These are phyloP conservation scores for Pleurostoma richardsiae DNA, from an alignment of 2,329 filamentous ascomycete species.

Conservation along the genomic window DNA sequence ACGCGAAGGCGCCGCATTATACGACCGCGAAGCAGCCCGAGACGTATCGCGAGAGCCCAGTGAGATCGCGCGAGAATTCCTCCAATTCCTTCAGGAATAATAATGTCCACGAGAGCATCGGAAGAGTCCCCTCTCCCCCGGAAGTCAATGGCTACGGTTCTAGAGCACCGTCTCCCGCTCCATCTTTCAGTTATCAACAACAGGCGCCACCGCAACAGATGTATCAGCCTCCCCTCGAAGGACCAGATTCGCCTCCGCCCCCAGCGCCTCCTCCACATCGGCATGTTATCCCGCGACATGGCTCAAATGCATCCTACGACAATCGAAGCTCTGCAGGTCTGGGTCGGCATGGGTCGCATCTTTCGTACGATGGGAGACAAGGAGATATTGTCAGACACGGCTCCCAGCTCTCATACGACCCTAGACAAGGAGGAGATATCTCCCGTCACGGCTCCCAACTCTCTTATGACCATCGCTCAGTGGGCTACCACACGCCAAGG, in stretches of 20 bases:
- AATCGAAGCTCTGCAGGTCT: slow-evolving; percentile 5
- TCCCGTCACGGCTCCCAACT: slow-evolving; percentile 10
- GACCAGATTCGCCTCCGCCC: slow-evolving; percentile 63
- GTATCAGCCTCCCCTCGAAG: slow-evolving; percentile 18
- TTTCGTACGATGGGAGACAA: slow-evolving; percentile 8
- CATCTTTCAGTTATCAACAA: slow-evolving; percentile 21
- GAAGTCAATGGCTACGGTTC: slow-evolving; percentile 23
- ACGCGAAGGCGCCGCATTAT: slow-evolving; percentile 62
- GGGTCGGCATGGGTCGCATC: slow-evolving; percentile 8
- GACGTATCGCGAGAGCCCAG: slow-evolving; percentile 42
- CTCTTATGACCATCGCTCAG: slow-evolving; percentile 7
- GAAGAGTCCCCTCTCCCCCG: slow-evolving; percentile 21
- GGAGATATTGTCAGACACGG: slow-evolving; percentile 17
- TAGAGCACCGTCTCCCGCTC: slow-evolving; percentile 32
- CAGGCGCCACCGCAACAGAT: slow-evolving; percentile 8
- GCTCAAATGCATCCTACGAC: slow-evolving; percentile 12
- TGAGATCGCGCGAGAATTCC: slow-evolving; percentile 34
- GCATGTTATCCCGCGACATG: slow-evolving; percentile 38
- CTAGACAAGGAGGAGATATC: slow-evolving; percentile 3
- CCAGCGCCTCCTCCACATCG: slow-evolving; percentile 82
- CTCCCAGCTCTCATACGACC: slow-evolving; percentile 24
- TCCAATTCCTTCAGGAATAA: slow-evolving; percentile 23
- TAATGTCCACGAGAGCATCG: slow-evolving; percentile 15
- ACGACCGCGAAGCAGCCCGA: slow-evolving; percentile 58
- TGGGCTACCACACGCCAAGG: slow-evolving; percentile 48